These are phyloP conservation scores for Musa itinerans DNA, from an alignment of 176 grass and related monocot genomes.

Conservation along the genomic window DNA sequence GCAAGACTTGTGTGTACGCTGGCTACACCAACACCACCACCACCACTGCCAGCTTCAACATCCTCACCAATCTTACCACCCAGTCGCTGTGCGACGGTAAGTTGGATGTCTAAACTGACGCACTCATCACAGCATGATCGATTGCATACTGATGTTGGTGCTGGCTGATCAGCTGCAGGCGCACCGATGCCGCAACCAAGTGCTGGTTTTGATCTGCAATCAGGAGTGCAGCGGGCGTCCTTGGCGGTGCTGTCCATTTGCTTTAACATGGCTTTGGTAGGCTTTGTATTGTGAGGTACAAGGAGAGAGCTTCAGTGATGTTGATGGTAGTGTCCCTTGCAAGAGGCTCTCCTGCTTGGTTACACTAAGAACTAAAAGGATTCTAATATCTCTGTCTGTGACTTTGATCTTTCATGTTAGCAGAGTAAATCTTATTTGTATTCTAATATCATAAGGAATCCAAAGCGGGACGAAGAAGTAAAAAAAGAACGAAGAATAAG, in stretches of 20 bases:
- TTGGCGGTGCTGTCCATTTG: not conserved
- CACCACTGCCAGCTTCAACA: conserved; percentile 48
- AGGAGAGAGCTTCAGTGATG: not conserved
- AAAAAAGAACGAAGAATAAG: too few relatives aligned
- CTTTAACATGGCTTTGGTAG: not conserved
- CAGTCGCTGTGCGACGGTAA: conserved; percentile 54
- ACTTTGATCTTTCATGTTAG: too few relatives aligned
- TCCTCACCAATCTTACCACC: conserved; percentile 58
- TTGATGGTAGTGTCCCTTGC: not conserved
- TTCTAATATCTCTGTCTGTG: not conserved
- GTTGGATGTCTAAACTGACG: not conserved
- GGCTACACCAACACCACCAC: conserved; percentile 72
- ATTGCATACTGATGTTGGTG: not conserved
- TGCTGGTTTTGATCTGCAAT: not conserved
- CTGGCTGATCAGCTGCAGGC: not conserved
- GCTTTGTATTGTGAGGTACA: not conserved
- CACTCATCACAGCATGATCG: not conserved
- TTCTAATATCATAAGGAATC: too few relatives aligned
- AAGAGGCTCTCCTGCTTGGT: not conserved
- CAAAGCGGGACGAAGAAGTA: too few relatives aligned
- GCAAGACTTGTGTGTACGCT: conserved; percentile 45
- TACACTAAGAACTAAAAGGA: not conserved
- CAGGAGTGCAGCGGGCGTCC: not conserved
- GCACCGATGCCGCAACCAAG: not conserved
- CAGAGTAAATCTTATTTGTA: too few relatives aligned